Conservation (phyloP, 345 rosid species). For the Leavenworthia alabamica region DNA sequence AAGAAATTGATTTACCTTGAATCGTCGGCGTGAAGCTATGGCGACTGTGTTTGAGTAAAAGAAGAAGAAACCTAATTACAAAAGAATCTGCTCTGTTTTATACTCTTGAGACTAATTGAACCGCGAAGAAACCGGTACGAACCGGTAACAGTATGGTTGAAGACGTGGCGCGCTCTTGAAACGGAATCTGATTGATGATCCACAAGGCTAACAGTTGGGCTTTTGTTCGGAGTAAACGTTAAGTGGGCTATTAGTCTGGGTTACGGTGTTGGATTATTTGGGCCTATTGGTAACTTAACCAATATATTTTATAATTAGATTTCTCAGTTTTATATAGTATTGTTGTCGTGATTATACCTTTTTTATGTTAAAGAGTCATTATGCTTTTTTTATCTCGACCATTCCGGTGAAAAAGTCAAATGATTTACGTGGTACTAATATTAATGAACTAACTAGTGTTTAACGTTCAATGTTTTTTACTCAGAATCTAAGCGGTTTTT, state of each 20-base stretch:
- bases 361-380: too few relatives aligned
- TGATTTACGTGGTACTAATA: not conserved
- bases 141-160: not conserved
- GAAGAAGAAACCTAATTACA: conserved; percentile 6
- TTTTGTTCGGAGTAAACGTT: not conserved
- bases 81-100: not conserved
- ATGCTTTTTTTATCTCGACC: not conserved
- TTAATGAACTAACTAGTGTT: not conserved
- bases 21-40: conserved; percentile 11
- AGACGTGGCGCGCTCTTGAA: not conserved
- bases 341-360: too few relatives aligned
- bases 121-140: conserved; percentile 4
- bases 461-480: not conserved
- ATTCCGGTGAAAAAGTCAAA: not conserved
- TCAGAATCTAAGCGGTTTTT: not conserved
- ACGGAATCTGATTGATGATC: not conserved
- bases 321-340: too few relatives aligned
- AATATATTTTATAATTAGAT: too few relatives aligned
- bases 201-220: not conserved
- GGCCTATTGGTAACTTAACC: not conserved
- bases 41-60: not conserved
- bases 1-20: conserved; percentile 1
- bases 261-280: not conserved
- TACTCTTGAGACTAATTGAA: not conserved
- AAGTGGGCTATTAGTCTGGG: not conserved